Evolutionary conservation across 768 basidiomycete species (phyloP).

Genomic region (Pleurotus giganteus): DNA sequence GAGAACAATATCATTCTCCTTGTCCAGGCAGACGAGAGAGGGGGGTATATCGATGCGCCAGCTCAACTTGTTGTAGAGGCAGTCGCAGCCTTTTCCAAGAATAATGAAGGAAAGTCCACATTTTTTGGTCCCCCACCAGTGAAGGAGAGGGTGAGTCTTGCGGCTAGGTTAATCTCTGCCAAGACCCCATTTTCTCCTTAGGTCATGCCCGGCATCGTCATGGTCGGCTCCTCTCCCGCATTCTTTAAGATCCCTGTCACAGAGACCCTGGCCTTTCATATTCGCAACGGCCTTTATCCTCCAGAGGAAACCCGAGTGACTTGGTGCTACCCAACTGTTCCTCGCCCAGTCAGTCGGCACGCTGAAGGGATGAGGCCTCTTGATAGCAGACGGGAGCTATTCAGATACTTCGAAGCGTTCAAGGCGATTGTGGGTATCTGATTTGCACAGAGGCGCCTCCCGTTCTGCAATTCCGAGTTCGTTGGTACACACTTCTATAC

Average conservation of each 20-base stretch:
- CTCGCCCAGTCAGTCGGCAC: constrained; percentile 16
- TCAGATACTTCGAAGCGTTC: constrained; percentile 33
- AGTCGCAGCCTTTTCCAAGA: constrained; percentile 23
- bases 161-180: too few relatives aligned
- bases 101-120: constrained; percentile 20
- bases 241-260: constrained; percentile 30
- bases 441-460: too few relatives aligned
- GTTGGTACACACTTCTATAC: too few relatives aligned
- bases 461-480: too few relatives aligned
- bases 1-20: constrained; percentile 18
- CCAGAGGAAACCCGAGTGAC: constrained; percentile 23
- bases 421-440: constrained; percentile 14
- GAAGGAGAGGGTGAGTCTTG: background rate
- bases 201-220: constrained; percentile 26
- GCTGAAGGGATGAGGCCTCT: constrained; percentile 30
- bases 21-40: constrained; percentile 26
- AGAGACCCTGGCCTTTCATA: constrained; percentile 15
- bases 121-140: constrained; percentile 16
- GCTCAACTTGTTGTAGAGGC: constrained; percentile 24
- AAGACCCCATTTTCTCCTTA: constrained; percentile 1
- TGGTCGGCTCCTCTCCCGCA: constrained; percentile 26
- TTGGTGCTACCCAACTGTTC: constrained; percentile 19
- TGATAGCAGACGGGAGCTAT: constrained; percentile 22
- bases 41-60: constrained; percentile 8
- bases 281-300: constrained; percentile 19